Evolutionary conservation across 2,329 filamentous ascomycete species (phyloP).

Genomic region (Cladosporium velox): DNA sequence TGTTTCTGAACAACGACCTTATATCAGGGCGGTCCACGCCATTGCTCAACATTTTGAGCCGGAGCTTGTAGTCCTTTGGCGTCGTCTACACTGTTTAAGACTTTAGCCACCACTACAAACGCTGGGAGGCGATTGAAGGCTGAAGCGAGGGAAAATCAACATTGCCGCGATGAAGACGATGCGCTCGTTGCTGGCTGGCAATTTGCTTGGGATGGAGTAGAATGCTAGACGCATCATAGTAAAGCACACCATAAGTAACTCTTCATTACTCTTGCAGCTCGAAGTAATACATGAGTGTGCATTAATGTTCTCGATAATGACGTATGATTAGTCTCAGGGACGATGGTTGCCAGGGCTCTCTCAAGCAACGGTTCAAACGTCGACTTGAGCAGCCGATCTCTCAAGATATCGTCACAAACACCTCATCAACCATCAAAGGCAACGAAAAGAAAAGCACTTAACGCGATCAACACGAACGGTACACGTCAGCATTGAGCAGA

Average conservation of each 20-base stretch:
- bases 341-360: neutral
- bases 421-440: conserved; percentile 8
- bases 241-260: neutral
- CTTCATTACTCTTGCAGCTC: neutral
- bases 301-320: neutral
- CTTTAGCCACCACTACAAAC: neutral
- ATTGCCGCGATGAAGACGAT: neutral
- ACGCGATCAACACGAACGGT: conserved; percentile 13
- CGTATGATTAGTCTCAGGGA: neutral
- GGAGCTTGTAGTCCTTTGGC: neutral
- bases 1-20: neutral
- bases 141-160: neutral
- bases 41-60: neutral
- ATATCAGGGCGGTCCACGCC: neutral
- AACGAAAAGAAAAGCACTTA: neutral
- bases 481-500: conserved; percentile 10
- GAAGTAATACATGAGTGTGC: neutral
- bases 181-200: neutral
- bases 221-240: neutral
- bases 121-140: neutral
- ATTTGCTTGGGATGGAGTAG: neutral
- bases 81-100: neutral
- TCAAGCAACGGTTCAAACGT: neutral
- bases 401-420: conserved; percentile 14
- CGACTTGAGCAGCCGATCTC: neutral